These are phyloP conservation scores for Podila horticola DNA, from an alignment of 192 early-diverging fungal species.

Conservation along the genomic window DNA sequence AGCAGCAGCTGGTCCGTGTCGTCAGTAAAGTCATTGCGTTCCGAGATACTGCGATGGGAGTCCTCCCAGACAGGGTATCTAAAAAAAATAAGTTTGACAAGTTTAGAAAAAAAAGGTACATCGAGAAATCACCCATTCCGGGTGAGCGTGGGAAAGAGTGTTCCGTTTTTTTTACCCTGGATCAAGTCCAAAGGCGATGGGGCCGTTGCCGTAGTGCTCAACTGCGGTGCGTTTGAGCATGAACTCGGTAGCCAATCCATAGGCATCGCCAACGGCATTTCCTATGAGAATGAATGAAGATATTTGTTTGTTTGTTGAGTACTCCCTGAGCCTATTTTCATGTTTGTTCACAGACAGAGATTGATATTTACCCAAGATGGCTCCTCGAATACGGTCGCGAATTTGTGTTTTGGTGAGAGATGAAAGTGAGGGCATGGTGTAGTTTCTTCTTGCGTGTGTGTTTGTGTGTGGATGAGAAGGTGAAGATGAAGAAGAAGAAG, in stretches of 20 bases:
- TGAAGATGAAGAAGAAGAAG: neutral
- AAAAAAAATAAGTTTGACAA: neutral
- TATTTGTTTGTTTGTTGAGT: neutral
- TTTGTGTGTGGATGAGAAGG: neutral
- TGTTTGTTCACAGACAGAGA: neutral
- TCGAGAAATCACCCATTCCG: neutral
- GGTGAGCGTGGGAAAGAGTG: no score
- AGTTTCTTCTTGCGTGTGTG: neutral
- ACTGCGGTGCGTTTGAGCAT: constrained; percentile 52
- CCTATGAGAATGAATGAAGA: constrained; percentile 23
- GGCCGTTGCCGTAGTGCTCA: constrained; percentile 61
- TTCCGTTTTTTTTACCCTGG: constrained; percentile 30
- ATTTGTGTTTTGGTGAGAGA: constrained; percentile 13
- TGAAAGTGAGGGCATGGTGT: constrained; percentile 9
- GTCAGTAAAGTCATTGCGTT: constrained; percentile 45
- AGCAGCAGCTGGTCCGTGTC: constrained; percentile 68
- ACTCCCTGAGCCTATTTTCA: no score
- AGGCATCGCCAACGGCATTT: constrained; percentile 67
- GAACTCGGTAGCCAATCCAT: constrained; percentile 73
- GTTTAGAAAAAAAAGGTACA: neutral
- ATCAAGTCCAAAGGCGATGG: constrained; percentile 66
- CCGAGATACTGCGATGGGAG: constrained; percentile 9
- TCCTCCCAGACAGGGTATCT: constrained; percentile 43
- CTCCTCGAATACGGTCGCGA: constrained; percentile 30
- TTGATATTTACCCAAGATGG: constrained; percentile 17